phyloP scores from a whole-genome alignment of 225 moss, liverwort and hornwort species.

The Lunularia cruciata region DNA sequence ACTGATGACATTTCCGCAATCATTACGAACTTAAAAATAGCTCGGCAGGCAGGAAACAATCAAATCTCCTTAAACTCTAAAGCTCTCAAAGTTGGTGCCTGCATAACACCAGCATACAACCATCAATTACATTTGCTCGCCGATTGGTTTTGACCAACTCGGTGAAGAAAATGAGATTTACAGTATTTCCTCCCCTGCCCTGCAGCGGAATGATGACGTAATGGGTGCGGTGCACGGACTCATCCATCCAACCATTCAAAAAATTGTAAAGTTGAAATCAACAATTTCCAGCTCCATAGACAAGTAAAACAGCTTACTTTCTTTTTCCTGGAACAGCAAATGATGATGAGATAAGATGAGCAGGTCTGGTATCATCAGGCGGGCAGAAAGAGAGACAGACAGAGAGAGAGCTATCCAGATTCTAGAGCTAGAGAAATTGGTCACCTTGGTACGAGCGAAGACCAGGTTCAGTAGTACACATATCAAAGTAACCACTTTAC shows the following conservation, averaged over 20 bases:
- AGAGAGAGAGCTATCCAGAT: neutral
- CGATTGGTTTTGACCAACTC: neutral
- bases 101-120: constrained; percentile 2
- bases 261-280: neutral
- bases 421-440: neutral
- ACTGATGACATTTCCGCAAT: no score
- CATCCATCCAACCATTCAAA: neutral
- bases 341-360: constrained; percentile 12
- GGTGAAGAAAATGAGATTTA: no score
- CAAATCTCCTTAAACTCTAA: constrained; percentile 3
- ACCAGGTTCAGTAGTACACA: neutral
- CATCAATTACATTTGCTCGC: constrained; percentile 2
- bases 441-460: no score
- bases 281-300: neutral
- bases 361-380: neutral
- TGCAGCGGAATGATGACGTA: no score
- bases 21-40: neutral
- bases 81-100: neutral
- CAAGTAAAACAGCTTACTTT: neutral
- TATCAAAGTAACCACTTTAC: neutral
- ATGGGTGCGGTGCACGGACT: no score
- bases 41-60: neutral
- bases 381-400: neutral
- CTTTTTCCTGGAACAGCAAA: neutral
- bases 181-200: no score